phyloP scores from a whole-genome alignment of 2,329 filamentous ascomycete genomes.

The Botrytis hyacinthi region DNA sequence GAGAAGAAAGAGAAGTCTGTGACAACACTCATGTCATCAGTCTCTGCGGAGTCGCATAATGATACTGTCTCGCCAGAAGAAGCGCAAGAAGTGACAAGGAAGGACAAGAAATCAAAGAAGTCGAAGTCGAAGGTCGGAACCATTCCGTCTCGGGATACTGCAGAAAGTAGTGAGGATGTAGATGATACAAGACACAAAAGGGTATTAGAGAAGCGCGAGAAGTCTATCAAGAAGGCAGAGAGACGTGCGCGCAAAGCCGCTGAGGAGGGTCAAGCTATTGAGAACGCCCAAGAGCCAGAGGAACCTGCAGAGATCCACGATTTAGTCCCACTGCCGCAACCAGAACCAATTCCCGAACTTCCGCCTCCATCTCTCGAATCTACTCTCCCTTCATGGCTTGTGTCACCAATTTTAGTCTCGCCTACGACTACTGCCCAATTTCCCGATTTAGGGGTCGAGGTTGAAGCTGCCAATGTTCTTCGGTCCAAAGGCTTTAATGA shows the following conservation, averaged over 20 bases:
- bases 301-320: conserved; percentile 57
- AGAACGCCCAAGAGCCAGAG: conserved; percentile 31
- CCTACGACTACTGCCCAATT: conserved; percentile 62
- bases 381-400: conserved; percentile 77
- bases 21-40: background rate
- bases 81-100: conserved; percentile 10
- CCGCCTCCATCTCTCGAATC: conserved; percentile 66
- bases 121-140: conserved; percentile 9
- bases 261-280: conserved; percentile 28
- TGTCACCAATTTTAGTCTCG: conserved; percentile 68
- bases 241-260: conserved; percentile 42
- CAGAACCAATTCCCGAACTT: conserved; percentile 57
- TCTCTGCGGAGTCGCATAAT: background rate
- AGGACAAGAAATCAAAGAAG: conserved; percentile 12
- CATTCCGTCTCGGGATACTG: background rate
- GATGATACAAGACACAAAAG: conserved; percentile 40
- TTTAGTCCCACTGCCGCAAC: conserved; percentile 79
- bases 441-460: conserved; percentile 58
- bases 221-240: conserved; percentile 51
- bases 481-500: conserved; percentile 65
- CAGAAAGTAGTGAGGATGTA: conserved; percentile 9
- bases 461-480: conserved; percentile 60
- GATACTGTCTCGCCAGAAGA: background rate
- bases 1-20: conserved; percentile 23
- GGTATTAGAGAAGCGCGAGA: conserved; percentile 55